phyloP scores from a whole-genome alignment of 2,329 filamentous ascomycete species.

The Gnomoniopsis sp. region DNA sequence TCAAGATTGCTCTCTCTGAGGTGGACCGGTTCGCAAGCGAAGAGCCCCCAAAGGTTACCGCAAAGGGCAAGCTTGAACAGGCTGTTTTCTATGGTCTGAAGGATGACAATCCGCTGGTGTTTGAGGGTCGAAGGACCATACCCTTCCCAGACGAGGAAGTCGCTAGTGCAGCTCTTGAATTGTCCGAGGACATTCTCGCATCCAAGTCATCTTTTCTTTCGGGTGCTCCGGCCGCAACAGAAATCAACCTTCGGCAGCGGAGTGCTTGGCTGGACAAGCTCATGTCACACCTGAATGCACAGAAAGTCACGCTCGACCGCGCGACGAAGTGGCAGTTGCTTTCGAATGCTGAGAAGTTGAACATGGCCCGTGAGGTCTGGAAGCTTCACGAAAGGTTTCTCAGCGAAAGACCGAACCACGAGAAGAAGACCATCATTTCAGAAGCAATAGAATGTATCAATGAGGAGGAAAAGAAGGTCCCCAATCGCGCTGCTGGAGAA shows the following conservation, averaged over 20 bases:
- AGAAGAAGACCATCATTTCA: conserved; percentile 67
- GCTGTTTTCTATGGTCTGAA: conserved; percentile 88
- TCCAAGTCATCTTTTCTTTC: conserved; percentile 75
- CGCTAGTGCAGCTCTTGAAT: conserved; percentile 68
- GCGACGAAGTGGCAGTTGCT: conserved; percentile 74
- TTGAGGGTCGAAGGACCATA: conserved; percentile 64
- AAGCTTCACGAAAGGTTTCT: conserved; percentile 70
- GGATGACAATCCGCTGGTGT: conserved; percentile 82
- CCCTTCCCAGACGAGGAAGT: conserved; percentile 69
- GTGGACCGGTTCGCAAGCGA: conserved; percentile 58
- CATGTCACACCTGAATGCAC: conserved; percentile 65
- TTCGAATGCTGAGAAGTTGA: conserved; percentile 88
- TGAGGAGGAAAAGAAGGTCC: conserved; percentile 69
- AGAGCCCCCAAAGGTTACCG: conserved; percentile 62
- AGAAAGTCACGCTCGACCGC: conserved; percentile 63
- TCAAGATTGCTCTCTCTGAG: conserved; percentile 58
- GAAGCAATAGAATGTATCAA: conserved; percentile 75
- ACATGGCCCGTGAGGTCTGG: conserved; percentile 77
- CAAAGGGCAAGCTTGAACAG: conserved; percentile 88
- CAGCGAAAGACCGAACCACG: conserved; percentile 53
- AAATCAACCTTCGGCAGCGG: conserved; percentile 74
- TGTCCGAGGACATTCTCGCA: conserved; percentile 78
- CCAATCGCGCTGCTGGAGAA: conserved; percentile 63
- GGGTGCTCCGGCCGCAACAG: conserved; percentile 69
- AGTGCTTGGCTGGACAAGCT: conserved; percentile 72